Conservation (phyloP, 176 grass and related monocot genomes). For the Poa annua region DNA sequence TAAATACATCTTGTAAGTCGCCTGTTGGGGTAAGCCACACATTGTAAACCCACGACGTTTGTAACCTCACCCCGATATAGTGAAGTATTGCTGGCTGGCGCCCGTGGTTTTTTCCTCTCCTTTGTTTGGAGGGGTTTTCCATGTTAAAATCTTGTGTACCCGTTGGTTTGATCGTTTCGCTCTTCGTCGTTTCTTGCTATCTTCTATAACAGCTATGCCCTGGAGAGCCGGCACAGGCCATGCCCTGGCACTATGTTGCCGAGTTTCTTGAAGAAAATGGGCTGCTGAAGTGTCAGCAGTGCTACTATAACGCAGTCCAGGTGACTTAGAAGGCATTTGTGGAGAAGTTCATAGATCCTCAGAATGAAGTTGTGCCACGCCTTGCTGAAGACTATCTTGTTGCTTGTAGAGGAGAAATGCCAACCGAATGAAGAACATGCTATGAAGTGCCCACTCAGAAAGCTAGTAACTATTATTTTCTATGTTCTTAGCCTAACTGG, state of each 20-base stretch:
- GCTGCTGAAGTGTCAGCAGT: background rate
- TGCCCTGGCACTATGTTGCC: background rate
- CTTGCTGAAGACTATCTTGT: background rate
- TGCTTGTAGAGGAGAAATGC: background rate
- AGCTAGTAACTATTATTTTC: background rate
- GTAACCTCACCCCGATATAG: no score
- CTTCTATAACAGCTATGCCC: no score
- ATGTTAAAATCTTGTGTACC: no score
- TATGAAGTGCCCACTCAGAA: background rate
- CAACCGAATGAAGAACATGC: background rate
- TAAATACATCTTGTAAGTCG: no score
- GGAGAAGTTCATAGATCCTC: background rate
- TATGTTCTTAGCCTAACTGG: background rate
- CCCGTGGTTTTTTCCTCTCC: no score
- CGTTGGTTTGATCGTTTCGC: no score
- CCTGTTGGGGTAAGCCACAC: no score
- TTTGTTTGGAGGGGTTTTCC: no score
- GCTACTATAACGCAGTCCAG: background rate
- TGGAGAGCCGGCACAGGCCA: background rate
- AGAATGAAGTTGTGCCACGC: background rate
- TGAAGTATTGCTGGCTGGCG: no score
- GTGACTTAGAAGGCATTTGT: background rate
- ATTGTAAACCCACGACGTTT: no score
- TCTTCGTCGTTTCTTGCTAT: no score
- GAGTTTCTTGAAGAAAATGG: background rate